These are phyloP conservation scores for Flaveria sonorensis DNA, from an alignment of 129 eudicot species.

Conservation along the genomic window DNA sequence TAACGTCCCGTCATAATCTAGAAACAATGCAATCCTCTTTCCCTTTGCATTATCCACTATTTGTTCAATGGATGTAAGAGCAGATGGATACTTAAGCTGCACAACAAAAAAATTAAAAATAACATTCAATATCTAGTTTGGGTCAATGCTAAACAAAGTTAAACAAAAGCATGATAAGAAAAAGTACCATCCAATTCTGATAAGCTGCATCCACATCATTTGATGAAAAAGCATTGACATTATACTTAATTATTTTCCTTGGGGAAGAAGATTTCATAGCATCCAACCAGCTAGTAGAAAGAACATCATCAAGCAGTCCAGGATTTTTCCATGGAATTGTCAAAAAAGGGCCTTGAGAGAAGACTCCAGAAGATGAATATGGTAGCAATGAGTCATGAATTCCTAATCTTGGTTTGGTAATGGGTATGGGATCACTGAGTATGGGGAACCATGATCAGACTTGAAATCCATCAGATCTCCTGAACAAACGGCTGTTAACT, in stretches of 20 bases:
- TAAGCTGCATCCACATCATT: constrained; percentile 51
- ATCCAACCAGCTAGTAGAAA: constrained; percentile 65
- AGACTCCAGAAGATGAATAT: constrained; percentile 54
- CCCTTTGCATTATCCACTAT: constrained; percentile 64
- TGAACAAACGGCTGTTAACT: constrained; percentile 15
- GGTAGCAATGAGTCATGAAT: constrained; percentile 61
- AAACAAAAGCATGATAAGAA: background rate
- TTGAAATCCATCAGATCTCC: constrained; percentile 63
- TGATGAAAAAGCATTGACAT: constrained; percentile 42
- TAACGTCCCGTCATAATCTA: constrained; percentile 96
- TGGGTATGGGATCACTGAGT: constrained; percentile 64
- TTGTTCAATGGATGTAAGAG: constrained; percentile 77
- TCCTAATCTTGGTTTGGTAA: constrained; percentile 65
- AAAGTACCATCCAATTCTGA: constrained; percentile 76
- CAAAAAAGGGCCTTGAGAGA: constrained; percentile 58
- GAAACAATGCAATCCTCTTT: constrained; percentile 77
- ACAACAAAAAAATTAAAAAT: constrained; percentile 3
- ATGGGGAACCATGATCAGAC: constrained; percentile 58
- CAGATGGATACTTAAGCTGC: constrained; percentile 97
- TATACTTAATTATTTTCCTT: constrained; percentile 43
- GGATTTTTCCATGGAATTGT: constrained; percentile 70
- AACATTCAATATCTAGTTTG: background rate
- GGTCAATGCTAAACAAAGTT: constrained; percentile 4
- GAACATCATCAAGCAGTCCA: constrained; percentile 73
- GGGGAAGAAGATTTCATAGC: constrained; percentile 98